Evolutionary conservation across 2,329 filamentous ascomycete species (phyloP).

Genomic region (Aspergillus candidus): DNA sequence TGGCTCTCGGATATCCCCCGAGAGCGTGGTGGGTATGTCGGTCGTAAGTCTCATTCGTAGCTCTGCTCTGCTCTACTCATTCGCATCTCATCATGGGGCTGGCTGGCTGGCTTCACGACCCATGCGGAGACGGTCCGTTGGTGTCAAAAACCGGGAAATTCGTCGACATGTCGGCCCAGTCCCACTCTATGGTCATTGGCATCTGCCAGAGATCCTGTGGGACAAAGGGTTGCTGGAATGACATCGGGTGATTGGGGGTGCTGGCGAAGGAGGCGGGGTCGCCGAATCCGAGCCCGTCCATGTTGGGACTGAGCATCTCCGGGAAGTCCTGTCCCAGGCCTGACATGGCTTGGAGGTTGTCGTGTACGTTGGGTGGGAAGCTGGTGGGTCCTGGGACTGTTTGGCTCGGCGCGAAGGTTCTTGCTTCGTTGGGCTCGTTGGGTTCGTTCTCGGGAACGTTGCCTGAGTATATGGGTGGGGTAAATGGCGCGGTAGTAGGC

Average conservation of each 20-base stretch:
- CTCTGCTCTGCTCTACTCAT: conserved; percentile 1
- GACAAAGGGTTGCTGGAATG: conserved; percentile 78
- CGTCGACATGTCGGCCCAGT: conserved; percentile 52
- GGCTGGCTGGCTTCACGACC: conserved; percentile 13
- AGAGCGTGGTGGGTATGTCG: too few relatives aligned
- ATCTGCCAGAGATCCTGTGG: conserved; percentile 92
- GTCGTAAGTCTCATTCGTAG: conserved; percentile 3
- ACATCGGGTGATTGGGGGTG: conserved; percentile 28
- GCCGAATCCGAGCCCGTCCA: conserved; percentile 30
- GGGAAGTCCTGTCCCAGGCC: conserved; percentile 30
- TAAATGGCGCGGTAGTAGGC: conserved; percentile 18
- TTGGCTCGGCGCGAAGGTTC: conserved; percentile 21
- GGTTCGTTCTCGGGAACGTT: conserved; percentile 13
- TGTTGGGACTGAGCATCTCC: conserved; percentile 33
- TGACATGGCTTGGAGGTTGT: conserved; percentile 23
- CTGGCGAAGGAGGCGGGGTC: conserved; percentile 25
- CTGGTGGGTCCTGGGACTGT: conserved; percentile 18
- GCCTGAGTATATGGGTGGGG: conserved; percentile 20
- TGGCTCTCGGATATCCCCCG: neutral
- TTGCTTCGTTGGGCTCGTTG: conserved; percentile 13
- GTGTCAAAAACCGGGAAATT: conserved; percentile 32
- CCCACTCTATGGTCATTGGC: conserved; percentile 95
- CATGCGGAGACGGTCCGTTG: conserved; percentile 18
- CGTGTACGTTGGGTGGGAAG: conserved; percentile 19
- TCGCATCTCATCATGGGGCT: conserved; percentile 12